Base-by-base conservation (phyloP, 352 stramenopile species). In the Phytophthora colocasiae region DNA sequence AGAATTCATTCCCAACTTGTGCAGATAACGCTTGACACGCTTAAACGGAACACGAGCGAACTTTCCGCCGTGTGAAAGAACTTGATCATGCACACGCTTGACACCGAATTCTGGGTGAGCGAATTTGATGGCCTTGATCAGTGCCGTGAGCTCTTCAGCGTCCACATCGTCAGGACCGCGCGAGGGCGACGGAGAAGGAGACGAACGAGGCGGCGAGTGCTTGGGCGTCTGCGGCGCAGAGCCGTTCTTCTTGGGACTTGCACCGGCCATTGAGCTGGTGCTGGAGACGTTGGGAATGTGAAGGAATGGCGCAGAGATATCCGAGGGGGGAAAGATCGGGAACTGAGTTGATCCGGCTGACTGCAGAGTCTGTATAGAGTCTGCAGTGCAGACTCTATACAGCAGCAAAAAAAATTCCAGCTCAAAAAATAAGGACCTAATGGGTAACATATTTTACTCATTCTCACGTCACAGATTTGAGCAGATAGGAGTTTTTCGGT, bases 121-220 rank as follows among this genome's bases (percentile, higher is more conserved):
- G 63, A 96, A 96, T 73, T 95, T 96, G 72, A 96, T 83, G 54
- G 88, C 88, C 63, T 94, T 90, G 69, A 96, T 87, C 11, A 96
- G 76, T 59, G 88, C 88, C 34, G 82, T 91, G 26, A 96, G 82
- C 69, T 96, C 88, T 26, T 93, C 88, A 41, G 73, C 75, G 48
- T 89, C 75, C 48, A 94, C 84, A 51, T 77, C 58, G 49, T 77
- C 67, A 19, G 68, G 66, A 4, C 69, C 55, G 63, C 56, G 60
- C 26, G 63, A 63, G 14, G 74, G 69, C 26, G 75, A 77, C 32
- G 58, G 50, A 24, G 71, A 69, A 10, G 71, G 74, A 4, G 68
- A 75, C 34, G 70, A 46, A 38, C 52, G 19, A 5, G 56, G 52
- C 24, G 41, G 45, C 24, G 63, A 63, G 0, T 63, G 71, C 58